Percentiles rank a stretch among this genome's conserved stretches.
Conservation (phyloP, 2,329 filamentous ascomycete species). For the Leptoxyphium fumago region DNA sequence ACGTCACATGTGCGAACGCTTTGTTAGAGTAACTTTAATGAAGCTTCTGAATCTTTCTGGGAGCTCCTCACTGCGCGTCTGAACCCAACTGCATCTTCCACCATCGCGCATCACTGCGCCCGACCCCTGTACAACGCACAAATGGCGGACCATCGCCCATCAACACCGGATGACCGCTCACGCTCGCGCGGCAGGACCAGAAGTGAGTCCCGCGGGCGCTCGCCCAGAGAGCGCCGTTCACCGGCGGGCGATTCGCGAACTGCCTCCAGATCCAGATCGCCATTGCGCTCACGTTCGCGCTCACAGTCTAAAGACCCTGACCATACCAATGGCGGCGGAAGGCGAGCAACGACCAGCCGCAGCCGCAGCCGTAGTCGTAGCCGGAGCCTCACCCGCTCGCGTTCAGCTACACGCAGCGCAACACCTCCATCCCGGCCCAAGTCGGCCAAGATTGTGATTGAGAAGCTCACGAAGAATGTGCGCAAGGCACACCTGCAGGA, state of each 20-base stretch:
- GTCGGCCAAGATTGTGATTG: conserved; percentile 66
- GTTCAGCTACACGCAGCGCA: conserved; percentile 3
- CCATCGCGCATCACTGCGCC: too few relatives aligned
- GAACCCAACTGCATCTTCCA: too few relatives aligned
- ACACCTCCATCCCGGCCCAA: conserved; percentile 7
- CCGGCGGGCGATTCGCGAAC: conserved; percentile 1
- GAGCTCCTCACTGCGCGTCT: too few relatives aligned
- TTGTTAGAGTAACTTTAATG: too few relatives aligned
- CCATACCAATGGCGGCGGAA: conserved; percentile 15
- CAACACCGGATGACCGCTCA: conserved; percentile 14
- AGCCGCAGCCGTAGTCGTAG: conserved; percentile 7
- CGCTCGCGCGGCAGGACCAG: conserved; percentile 11
- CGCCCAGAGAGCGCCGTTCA: background rate
- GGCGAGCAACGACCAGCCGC: conserved; percentile 20
- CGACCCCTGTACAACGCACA: too few relatives aligned
- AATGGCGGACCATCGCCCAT: conserved; percentile 9
- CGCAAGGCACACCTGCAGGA: conserved; percentile 77
- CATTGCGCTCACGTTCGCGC: too few relatives aligned
- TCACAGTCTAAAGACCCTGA: too few relatives aligned
- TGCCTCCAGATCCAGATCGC: conserved; percentile 15
- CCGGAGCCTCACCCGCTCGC: conserved; percentile 5
- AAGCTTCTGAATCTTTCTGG: too few relatives aligned
- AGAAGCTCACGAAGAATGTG: conserved; percentile 90
- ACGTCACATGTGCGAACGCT: too few relatives aligned
- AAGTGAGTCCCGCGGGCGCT: background rate